Percentiles rank a stretch among this genome's conserved stretches.
These are phyloP conservation scores for Nannochloris sp. DNA, from an alignment of 139 green algal genomes.

Conservation along the genomic window DNA sequence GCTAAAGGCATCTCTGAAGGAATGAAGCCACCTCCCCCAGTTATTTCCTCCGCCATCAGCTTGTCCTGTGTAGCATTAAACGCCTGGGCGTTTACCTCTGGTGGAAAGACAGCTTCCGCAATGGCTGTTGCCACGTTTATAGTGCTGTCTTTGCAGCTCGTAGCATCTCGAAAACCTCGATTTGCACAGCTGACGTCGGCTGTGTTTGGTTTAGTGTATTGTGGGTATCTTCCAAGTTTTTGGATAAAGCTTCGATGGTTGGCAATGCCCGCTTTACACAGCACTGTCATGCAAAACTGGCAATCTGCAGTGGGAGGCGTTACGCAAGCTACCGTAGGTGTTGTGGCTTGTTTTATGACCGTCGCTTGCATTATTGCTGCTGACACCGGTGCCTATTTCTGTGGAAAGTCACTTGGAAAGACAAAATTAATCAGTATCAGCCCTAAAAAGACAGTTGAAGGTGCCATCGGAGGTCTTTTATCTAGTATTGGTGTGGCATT, in stretches of 20 bases:
- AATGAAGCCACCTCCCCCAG: conserved; percentile 50
- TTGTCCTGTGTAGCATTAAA: conserved; percentile 62
- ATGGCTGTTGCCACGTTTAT: conserved; percentile 69
- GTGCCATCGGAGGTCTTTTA: conserved; percentile 66
- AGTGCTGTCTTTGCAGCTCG: conserved; percentile 67
- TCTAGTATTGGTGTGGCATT: conserved; percentile 49
- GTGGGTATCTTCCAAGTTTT: conserved; percentile 87
- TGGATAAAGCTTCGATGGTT: conserved; percentile 86
- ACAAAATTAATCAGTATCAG: conserved; percentile 75
- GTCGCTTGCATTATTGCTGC: conserved; percentile 76
- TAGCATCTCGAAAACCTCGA: conserved; percentile 54
- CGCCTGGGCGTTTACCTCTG: conserved; percentile 34
- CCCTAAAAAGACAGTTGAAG: conserved; percentile 95
- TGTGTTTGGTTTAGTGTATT: conserved; percentile 91
- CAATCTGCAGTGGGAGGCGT: conserved; percentile 33
- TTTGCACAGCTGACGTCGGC: conserved; percentile 76
- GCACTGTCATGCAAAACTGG: conserved; percentile 20
- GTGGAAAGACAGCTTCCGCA: conserved; percentile 6
- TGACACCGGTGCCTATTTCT: conserved; percentile 83
- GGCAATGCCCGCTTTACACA: conserved; percentile 32
- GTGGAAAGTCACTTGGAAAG: conserved; percentile 65
- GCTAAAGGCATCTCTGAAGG: conserved; percentile 39
- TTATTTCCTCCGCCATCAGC: conserved; percentile 52
- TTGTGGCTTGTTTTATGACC: conserved; percentile 71
- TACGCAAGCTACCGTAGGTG: conserved; percentile 61